A percentile compares a stretch with the other conserved stretches of the same genome.
These are phyloP conservation scores for Boletus subcaerulescens DNA, from an alignment of 768 basidiomycete species.

Conservation along the genomic window DNA sequence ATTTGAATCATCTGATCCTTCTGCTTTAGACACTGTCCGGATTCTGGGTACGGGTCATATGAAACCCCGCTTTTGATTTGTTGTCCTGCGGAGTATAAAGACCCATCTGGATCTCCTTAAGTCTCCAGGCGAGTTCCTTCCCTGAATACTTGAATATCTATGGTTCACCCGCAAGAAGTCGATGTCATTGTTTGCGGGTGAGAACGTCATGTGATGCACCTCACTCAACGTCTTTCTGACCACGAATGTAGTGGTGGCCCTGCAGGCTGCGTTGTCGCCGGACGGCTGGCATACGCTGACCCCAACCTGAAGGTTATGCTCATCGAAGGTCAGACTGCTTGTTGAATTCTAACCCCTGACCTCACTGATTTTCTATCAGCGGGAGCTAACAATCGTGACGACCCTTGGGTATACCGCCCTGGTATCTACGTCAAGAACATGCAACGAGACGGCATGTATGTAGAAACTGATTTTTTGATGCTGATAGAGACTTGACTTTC, in stretches of 20 bases:
- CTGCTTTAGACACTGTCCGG: too few species aligned
- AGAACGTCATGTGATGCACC: not conserved
- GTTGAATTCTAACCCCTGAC: not conserved
- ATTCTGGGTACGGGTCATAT: too few species aligned
- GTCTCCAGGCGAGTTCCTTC: not conserved
- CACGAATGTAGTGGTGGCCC: slow-evolving; percentile 49
- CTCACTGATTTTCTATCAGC: slow-evolving; percentile 31
- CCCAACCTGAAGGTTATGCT: slow-evolving; percentile 74
- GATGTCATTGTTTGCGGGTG: slow-evolving; percentile 66
- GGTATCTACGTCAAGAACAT: slow-evolving; percentile 72
- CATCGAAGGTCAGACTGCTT: slow-evolving; percentile 51
- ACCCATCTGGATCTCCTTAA: not conserved
- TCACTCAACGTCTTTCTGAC: slow-evolving; percentile 3
- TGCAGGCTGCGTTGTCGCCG: slow-evolving; percentile 65
- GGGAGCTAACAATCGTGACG: slow-evolving; percentile 69
- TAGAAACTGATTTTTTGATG: not conserved
- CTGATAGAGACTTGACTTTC: not conserved
- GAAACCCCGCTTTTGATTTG: too few species aligned
- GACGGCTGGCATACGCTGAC: slow-evolving; percentile 67
- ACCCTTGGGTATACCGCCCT: slow-evolving; percentile 72
- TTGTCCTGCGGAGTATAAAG: too few species aligned
- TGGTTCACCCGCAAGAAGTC: slow-evolving; percentile 65
- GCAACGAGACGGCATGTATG: slow-evolving; percentile 66
- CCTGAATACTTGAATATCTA: slow-evolving; percentile 13
- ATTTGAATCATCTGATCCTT: too few species aligned